phyloP scores from a whole-genome alignment of 371 early-diverging fungal genomes.

The Globomyces sp. region DNA sequence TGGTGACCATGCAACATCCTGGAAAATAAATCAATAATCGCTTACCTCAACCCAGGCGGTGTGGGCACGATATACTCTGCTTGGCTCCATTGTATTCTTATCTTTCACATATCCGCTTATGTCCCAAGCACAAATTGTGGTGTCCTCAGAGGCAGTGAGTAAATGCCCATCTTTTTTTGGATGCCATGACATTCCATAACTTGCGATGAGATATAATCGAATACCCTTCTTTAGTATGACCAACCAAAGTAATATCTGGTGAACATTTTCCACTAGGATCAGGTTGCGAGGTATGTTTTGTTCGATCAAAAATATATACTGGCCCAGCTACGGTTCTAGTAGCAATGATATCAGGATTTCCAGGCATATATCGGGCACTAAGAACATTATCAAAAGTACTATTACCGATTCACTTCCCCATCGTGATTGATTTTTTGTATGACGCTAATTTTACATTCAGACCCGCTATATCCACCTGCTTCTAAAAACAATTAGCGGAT shows the following conservation, averaged over 20 bases:
- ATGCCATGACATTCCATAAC: slow-evolving; percentile 63
- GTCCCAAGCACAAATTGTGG: slow-evolving; percentile 68
- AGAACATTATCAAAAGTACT: not conserved
- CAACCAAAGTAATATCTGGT: slow-evolving; percentile 84
- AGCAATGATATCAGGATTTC: slow-evolving; percentile 91
- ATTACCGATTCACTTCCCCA: slow-evolving; percentile 85
- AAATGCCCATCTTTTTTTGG: slow-evolving; percentile 54
- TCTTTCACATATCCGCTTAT: slow-evolving; percentile 68
- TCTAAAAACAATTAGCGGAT: slow-evolving; percentile 43
- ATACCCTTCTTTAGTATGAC: slow-evolving; percentile 93
- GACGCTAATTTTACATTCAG: slow-evolving; percentile 77
- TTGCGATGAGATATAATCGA: too few species aligned
- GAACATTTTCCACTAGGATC: slow-evolving; percentile 68
- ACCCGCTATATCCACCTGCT: slow-evolving; percentile 75
- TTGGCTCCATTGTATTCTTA: slow-evolving; percentile 67
- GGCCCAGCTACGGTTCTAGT: slow-evolving; percentile 89
- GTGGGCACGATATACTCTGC: slow-evolving; percentile 76
- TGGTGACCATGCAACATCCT: slow-evolving; percentile 91
- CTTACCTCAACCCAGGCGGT: slow-evolving; percentile 78
- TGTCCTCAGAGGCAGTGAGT: slow-evolving; percentile 87
- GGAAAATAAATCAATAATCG: slow-evolving; percentile 45
- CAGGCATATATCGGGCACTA: slow-evolving; percentile 91
- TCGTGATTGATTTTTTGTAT: slow-evolving; percentile 89
- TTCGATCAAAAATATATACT: slow-evolving; percentile 95
- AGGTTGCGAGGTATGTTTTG: slow-evolving; percentile 84